These are phyloP conservation scores for Stephanodiscus triporus DNA, from an alignment of 108 stramenopile genomes.

Conservation along the genomic window DNA sequence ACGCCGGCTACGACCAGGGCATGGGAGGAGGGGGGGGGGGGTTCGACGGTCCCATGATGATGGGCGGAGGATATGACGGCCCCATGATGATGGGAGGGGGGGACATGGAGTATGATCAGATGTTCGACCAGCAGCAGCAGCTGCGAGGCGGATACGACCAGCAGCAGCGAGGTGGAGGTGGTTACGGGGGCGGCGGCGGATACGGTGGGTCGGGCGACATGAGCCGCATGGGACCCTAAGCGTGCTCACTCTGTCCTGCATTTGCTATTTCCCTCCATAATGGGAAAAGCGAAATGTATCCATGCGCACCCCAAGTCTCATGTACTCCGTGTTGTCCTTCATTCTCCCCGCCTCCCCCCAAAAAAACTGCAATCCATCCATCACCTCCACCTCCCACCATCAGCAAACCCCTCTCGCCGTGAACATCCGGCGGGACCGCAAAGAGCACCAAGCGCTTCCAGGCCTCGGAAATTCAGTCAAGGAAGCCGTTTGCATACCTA, in stretches of 20 bases:
- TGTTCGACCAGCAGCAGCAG: neutral
- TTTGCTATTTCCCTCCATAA: no score
- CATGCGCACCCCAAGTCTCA: neutral
- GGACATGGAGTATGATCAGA: neutral
- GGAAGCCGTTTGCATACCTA: neutral
- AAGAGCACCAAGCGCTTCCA: neutral
- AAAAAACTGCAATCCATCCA: no score
- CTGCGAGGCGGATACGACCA: neutral
- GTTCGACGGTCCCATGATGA: neutral
- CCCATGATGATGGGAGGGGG: slow-evolving; percentile 10
- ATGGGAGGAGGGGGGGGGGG: neutral
- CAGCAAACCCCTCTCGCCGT: neutral
- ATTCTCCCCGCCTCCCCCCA: neutral
- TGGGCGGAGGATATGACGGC: neutral
- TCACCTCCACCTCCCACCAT: neutral
- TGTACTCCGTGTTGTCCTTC: no score
- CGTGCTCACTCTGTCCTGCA: neutral
- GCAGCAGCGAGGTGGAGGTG: neutral
- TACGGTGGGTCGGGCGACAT: neutral
- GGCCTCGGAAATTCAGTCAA: neutral
- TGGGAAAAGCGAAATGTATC: no score
- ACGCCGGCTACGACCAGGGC: neutral
- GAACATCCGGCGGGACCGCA: slow-evolving; percentile 3
- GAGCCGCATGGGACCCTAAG: neutral
- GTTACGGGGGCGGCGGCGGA: neutral